Percentiles rank a stretch among this genome's conserved stretches.
Evolutionary conservation across 2,329 filamentous ascomycete species (phyloP).

Genomic region (Fusarium marasasianum): DNA sequence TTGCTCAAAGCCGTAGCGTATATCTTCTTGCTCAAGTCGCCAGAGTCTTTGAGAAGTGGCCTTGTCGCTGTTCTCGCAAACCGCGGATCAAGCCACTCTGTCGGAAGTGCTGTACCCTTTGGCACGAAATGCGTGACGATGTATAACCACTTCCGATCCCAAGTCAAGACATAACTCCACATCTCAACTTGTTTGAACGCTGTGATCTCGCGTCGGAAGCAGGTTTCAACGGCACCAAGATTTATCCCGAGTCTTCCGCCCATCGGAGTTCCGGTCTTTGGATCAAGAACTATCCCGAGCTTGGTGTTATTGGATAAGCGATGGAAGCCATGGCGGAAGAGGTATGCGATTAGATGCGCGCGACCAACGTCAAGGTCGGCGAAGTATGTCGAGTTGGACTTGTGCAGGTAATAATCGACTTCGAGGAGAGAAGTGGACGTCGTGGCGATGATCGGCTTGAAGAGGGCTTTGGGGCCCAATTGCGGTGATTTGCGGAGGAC

Average conservation of each 20-base stretch:
- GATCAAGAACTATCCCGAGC: not conserved
- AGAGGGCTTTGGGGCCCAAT: not conserved
- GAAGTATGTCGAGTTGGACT: constrained; percentile 12
- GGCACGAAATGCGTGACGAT: not conserved
- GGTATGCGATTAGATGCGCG: not conserved
- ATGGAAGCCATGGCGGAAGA: not conserved
- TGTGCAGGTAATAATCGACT: constrained; percentile 11
- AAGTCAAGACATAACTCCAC: constrained; percentile 2
- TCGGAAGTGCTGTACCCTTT: not conserved
- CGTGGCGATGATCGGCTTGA: not conserved
- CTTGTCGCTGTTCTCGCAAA: not conserved
- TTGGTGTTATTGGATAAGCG: not conserved
- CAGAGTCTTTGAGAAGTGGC: fast-evolving
- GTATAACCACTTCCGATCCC: constrained; percentile 13
- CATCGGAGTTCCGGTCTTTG: not conserved
- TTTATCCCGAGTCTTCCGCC: not conserved
- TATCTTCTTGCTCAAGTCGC: not conserved
- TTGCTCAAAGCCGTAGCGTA: constrained; percentile 1
- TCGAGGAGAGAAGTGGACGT: not conserved
- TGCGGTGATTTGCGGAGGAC: not conserved
- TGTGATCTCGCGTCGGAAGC: not conserved
- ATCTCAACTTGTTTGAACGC: not conserved
- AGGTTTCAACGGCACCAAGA: not conserved
- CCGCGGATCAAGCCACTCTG: not conserved
- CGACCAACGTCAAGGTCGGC: constrained; percentile 6